These are phyloP conservation scores for Diutina mesorugosa DNA, from an alignment of 1,139 yeast species.

Conservation along the genomic window DNA sequence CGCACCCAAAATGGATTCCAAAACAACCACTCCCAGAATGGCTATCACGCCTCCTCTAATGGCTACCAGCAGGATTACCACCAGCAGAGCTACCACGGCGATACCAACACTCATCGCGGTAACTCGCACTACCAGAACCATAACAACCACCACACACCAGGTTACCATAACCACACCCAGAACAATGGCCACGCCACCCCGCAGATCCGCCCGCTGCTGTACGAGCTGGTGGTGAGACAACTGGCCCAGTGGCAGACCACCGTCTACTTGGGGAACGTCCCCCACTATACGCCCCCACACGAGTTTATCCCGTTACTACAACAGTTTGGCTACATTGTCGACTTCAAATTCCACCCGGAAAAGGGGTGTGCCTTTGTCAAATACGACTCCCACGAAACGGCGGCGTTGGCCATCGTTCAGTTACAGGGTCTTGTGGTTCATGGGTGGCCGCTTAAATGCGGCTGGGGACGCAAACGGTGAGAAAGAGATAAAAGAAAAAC, in stretches of 20 bases:
- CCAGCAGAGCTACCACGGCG: constrained; percentile 7
- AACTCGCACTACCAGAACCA: constrained; percentile 4
- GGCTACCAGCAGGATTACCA: constrained; percentile 6
- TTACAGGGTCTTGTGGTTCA: constrained; percentile 62
- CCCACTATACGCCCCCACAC: constrained; percentile 60
- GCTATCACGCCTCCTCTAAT: neutral
- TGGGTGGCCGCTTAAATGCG: constrained; percentile 72
- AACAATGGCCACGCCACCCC: constrained; percentile 3
- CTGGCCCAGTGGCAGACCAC: constrained; percentile 83
- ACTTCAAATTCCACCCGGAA: constrained; percentile 71
- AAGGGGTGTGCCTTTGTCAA: constrained; percentile 78
- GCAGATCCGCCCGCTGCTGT: constrained; percentile 27
- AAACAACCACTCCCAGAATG: too few relatives aligned
- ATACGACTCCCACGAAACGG: constrained; percentile 77
- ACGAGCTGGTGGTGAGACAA: constrained; percentile 61
- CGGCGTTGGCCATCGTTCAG: constrained; percentile 79
- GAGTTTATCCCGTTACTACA: constrained; percentile 70
- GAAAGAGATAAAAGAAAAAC: neutral
- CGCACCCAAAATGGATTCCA: too few relatives aligned
- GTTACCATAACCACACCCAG: constrained; percentile 4
- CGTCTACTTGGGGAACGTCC: constrained; percentile 76
- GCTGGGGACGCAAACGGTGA: constrained; percentile 68
- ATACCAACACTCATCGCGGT: constrained; percentile 4
- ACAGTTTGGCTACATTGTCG: constrained; percentile 72
- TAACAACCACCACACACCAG: constrained; percentile 8